Evolutionary conservation across 345 rosid genomes (phyloP).

Genomic region (Moringa oleifera): DNA sequence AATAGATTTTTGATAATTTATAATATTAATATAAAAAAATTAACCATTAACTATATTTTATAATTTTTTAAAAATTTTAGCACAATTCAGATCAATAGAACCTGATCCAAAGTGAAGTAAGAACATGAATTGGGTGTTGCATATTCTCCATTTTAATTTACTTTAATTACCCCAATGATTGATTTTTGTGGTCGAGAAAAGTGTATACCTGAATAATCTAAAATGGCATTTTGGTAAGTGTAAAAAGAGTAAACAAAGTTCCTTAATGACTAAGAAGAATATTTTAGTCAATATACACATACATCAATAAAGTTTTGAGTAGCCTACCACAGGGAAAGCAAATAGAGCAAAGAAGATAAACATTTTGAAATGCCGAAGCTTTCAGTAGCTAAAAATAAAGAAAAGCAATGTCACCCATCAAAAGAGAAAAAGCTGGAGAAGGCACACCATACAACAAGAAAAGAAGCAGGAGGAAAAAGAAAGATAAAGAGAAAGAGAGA

Average conservation of each 20-base stretch:
- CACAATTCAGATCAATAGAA: too few relatives aligned
- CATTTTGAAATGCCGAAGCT: conserved; percentile 30
- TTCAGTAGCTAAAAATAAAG: conserved; percentile 16
- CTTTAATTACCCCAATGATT: too few relatives aligned
- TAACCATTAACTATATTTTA: too few relatives aligned
- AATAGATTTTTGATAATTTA: too few relatives aligned
- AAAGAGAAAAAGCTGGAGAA: conserved; percentile 22
- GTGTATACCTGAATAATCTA: too few relatives aligned
- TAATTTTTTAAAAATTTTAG: too few relatives aligned
- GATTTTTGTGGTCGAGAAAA: too few relatives aligned
- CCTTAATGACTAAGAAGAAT: conserved; percentile 42
- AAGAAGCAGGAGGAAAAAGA: conserved; percentile 21
- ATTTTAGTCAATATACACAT: conserved; percentile 8
- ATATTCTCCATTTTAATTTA: too few relatives aligned
- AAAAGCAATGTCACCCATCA: conserved; percentile 27
- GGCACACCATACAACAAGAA: conserved; percentile 22
- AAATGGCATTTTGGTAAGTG: conserved; percentile 6
- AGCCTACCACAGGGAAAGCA: conserved; percentile 13
- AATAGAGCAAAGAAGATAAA: conserved; percentile 17
- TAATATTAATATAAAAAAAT: too few relatives aligned
- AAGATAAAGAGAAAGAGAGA: conserved; percentile 2
- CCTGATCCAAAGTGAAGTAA: too few relatives aligned
- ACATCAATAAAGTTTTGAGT: conserved; percentile 10
- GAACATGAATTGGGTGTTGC: too few relatives aligned
- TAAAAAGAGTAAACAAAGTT: conserved; percentile 11